Evolutionary conservation across 2,329 filamentous ascomycete species (phyloP).

Genomic region (Colletotrichum acutatum): DNA sequence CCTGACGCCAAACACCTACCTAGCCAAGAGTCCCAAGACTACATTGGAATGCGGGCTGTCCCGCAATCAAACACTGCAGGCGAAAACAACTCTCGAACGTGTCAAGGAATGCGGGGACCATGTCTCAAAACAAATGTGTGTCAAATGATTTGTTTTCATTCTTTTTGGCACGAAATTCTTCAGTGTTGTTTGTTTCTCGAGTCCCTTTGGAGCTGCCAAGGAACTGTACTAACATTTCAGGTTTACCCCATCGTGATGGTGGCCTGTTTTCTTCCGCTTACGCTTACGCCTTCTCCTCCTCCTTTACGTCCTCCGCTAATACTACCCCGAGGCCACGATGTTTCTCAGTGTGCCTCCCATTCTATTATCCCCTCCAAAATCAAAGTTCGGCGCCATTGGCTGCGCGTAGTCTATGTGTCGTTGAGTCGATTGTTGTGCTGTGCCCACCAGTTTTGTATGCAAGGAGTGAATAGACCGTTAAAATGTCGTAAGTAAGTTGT

Average conservation of each 20-base stretch:
- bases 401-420: constrained; percentile 26
- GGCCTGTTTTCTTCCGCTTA: not conserved
- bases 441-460: constrained; percentile 30
- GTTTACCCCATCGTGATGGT: not conserved
- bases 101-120: not conserved
- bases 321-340: not conserved
- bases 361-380: constrained; percentile 15
- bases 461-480: constrained; percentile 35
- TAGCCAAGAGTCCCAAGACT: too few species aligned
- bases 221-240: not conserved
- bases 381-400: constrained; percentile 2
- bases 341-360: constrained; percentile 2
- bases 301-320: not conserved
- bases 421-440: constrained; percentile 3
- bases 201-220: not conserved
- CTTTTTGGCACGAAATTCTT: not conserved
- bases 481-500: constrained; percentile 32
- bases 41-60: constrained; percentile 1
- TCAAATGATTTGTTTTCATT: constrained; percentile 1
- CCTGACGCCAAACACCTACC: not conserved
- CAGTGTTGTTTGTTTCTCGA: not conserved
- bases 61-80: not conserved
- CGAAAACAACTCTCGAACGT: not conserved
- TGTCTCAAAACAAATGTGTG: not conserved
- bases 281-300: not conserved